Conservation (phyloP, 108 stramenopile genomes). For the Nitzschia palea region DNA sequence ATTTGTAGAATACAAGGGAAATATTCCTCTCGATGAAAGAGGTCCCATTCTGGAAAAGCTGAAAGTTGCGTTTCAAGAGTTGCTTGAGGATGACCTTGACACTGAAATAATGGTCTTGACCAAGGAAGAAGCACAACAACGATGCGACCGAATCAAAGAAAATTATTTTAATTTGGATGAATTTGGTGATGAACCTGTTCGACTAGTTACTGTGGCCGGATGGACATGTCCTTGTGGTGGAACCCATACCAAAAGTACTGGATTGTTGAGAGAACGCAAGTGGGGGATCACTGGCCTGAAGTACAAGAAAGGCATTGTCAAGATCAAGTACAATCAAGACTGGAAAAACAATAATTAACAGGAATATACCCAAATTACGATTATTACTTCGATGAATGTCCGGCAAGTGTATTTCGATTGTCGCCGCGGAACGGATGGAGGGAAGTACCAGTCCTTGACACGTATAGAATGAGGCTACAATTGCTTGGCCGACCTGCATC, state of each 20-base stretch:
- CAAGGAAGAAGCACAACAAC: conserved; percentile 40
- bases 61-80: conserved; percentile 50
- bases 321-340: conserved; percentile 59
- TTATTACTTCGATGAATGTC: too few relatives aligned
- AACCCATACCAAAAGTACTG: conserved; percentile 68
- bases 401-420: too few relatives aligned
- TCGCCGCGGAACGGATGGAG: too few relatives aligned
- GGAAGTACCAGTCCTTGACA: too few relatives aligned
- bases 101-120: conserved; percentile 58
- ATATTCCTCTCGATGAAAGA: conserved; percentile 45
- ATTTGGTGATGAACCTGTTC: conserved; percentile 37
- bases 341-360: conserved; percentile 12
- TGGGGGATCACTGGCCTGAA: conserved; percentile 68
- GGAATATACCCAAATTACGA: not conserved
- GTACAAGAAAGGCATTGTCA: conserved; percentile 74
- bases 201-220: conserved; percentile 74
- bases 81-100: conserved; percentile 59
- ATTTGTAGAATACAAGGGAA: conserved; percentile 76
- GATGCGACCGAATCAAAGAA: conserved; percentile 47
- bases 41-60: conserved; percentile 40
- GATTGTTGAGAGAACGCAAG: conserved; percentile 48
- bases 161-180: conserved; percentile 45
- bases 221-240: conserved; percentile 79
- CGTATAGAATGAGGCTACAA: too few relatives aligned
- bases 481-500: too few relatives aligned